Evolutionary conservation across 2,329 filamentous ascomycete genomes (phyloP), one percentile per base, ranked within the genome.

Genomic region (Trichoderma atroviride): DNA sequence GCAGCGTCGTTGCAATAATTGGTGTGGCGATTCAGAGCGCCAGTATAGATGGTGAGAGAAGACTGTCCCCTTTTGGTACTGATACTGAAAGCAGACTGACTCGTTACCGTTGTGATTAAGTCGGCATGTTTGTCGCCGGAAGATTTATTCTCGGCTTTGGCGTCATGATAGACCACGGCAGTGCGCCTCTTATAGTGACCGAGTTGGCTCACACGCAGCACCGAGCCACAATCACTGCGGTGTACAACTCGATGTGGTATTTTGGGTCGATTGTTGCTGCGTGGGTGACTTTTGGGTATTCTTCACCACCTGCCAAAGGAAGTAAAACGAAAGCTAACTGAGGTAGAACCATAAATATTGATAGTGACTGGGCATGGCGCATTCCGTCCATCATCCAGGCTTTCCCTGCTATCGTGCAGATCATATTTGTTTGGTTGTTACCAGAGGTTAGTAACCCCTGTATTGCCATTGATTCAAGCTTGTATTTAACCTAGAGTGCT

Each of bases 201-300:
- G 89, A 91, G 80, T 85, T 91, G 70, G 88, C 86, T 79, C 89
- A 91, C 75, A 89, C 89, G 29, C 89, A 91, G 75, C 89, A 92
- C 75, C 87, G 89, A 75, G 89, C 85, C 35, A 86, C 85, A 33
- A 83, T 91, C 59, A 91, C 89, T 1, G 83, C 89, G 16, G 83
- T 91, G 69, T 91, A 91, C 79, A 91, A 91, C 78, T 90, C 87
- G 73, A 78, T 91, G 64, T 92, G 88, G 88, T 66, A 66, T n/a
- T 58, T 66, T 37, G 63, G 63, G 13, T 57, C 63, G 4, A 68
- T 68, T 62, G 43, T 68, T 22, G 65, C 65, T 7, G 56, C 65
- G 6, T 68, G 65, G 65, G 55, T 62, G n/a, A 68, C 65, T 22
- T 62, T 68, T 68, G 65, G 65, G 62, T 65, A 65, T 40, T 35